Conservation (phyloP, 1,284 basidiomycete genomes). For the Cryptococcus amylolentus region DNA sequence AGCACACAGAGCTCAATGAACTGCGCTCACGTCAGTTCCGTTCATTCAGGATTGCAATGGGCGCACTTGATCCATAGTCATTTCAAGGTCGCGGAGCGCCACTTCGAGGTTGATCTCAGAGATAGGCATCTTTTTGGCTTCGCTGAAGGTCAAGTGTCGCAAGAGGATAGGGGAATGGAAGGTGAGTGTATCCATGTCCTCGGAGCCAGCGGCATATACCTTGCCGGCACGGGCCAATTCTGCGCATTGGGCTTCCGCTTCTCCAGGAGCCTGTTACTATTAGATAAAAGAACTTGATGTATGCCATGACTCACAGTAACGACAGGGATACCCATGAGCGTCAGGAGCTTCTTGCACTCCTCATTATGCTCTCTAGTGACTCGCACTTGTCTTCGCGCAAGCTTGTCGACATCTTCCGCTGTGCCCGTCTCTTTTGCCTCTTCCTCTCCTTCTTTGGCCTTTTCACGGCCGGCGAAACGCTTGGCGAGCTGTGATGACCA, state of each 20-base stretch:
- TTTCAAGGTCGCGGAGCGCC: conserved; percentile 80
- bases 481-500: conserved; percentile 66
- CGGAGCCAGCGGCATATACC: conserved; percentile 94
- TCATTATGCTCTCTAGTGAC: conserved; percentile 96
- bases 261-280: conserved; percentile 77
- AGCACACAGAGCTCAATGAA: conserved; percentile 97
- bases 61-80: conserved; percentile 84
- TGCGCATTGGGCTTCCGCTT: conserved; percentile 98
- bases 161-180: conserved; percentile 88
- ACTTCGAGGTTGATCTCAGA: conserved; percentile 81
- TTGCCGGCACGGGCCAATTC: conserved; percentile 93
- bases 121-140: conserved; percentile 97
- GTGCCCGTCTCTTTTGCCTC: conserved; percentile 96
- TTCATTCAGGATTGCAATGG: not conserved
- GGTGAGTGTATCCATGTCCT: conserved; percentile 99
- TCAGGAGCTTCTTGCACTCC: conserved; percentile 82
- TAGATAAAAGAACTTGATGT: not conserved
- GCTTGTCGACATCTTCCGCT: conserved; percentile 84
- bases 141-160: conserved; percentile 97
- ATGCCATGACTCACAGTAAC: conserved; percentile 61
- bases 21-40: conserved; percentile 49
- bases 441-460: conserved; percentile 89
- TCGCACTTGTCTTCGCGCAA: conserved; percentile 86
- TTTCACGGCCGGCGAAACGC: conserved; percentile 84
- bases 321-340: conserved; percentile 95